phyloP scores from a whole-genome alignment of 441 rosid genomes.

The Adansonia rubrostipa region DNA sequence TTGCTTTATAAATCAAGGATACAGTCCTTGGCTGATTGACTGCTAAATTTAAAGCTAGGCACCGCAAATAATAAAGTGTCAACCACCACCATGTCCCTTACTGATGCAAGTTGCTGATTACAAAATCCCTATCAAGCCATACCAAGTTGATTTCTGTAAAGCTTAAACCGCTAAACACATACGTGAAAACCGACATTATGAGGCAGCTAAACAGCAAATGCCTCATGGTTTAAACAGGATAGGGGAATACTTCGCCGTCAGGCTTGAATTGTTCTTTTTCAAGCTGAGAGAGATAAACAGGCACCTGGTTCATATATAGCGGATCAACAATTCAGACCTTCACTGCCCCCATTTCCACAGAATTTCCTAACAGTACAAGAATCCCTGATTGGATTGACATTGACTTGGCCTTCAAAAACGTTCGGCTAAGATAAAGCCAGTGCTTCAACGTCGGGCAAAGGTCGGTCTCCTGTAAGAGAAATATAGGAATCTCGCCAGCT shows the following conservation, averaged over 20 bases:
- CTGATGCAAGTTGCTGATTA: conserved; percentile 6
- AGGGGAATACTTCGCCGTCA: too few relatives aligned
- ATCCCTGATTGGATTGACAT: not conserved
- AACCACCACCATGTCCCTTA: conserved; percentile 21
- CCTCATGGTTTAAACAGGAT: too few relatives aligned
- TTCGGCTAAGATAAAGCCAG: not conserved
- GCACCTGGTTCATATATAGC: too few relatives aligned
- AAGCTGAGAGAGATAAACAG: too few relatives aligned
- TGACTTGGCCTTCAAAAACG: not conserved
- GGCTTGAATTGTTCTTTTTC: too few relatives aligned
- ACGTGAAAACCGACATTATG: not conserved
- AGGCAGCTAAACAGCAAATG: not conserved
- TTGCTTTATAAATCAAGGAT: too few relatives aligned
- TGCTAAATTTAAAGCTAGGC: not conserved
- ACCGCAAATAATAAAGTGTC: conserved; percentile 16
- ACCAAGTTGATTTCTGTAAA: not conserved
- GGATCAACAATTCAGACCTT: not conserved
- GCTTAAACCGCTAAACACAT: not conserved
- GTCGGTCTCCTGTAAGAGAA: not conserved
- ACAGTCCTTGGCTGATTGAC: too few relatives aligned
- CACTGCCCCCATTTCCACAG: not conserved
- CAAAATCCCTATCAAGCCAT: not conserved
- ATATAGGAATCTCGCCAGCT: not conserved
- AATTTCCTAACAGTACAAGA: not conserved
- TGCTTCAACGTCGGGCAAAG: not conserved